Percentiles rank a stretch among this genome's conserved stretches.
These are phyloP conservation scores for Auxenochlorella pyrenoidosa DNA, from an alignment of 139 green algal genomes.

Conservation along the genomic window DNA sequence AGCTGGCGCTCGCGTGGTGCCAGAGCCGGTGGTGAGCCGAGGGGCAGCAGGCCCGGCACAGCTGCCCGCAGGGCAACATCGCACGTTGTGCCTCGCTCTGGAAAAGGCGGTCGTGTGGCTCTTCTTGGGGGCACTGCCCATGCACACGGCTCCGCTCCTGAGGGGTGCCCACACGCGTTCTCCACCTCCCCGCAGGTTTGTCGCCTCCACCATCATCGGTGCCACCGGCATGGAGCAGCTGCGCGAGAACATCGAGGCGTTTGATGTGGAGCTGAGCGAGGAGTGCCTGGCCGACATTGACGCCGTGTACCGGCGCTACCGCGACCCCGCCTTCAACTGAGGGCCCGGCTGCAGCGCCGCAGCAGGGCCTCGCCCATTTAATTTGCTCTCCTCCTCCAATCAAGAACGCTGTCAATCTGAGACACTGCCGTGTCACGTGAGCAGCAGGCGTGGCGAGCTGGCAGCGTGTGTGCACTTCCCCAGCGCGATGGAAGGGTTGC, in stretches of 20 bases:
- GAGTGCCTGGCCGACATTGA: conserved; percentile 74
- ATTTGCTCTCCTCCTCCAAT: no score
- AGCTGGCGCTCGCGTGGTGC: conserved; percentile 84
- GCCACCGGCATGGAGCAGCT: conserved; percentile 90
- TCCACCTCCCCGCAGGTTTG: background rate
- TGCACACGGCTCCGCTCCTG: no score
- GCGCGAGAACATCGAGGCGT: conserved; percentile 85
- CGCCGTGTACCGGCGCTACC: conserved; percentile 63
- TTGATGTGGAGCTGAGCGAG: conserved; percentile 63
- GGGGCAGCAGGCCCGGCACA: background rate
- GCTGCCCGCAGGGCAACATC: background rate
- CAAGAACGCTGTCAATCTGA: no score
- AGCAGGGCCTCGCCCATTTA: no score
- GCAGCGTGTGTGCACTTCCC: no score
- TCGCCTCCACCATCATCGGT: conserved; percentile 40
- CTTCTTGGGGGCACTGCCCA: no score
- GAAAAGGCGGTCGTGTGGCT: no score
- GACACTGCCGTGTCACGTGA: no score
- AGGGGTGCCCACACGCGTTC: no score
- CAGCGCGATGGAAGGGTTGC: no score
- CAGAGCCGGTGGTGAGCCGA: background rate
- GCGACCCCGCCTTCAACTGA: conserved; percentile 67
- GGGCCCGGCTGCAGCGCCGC: background rate
- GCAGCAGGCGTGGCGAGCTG: no score
- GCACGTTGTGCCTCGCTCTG: no score